Conservation (phyloP, 2,329 filamentous ascomycete genomes). For the Penicillium sp. region DNA sequence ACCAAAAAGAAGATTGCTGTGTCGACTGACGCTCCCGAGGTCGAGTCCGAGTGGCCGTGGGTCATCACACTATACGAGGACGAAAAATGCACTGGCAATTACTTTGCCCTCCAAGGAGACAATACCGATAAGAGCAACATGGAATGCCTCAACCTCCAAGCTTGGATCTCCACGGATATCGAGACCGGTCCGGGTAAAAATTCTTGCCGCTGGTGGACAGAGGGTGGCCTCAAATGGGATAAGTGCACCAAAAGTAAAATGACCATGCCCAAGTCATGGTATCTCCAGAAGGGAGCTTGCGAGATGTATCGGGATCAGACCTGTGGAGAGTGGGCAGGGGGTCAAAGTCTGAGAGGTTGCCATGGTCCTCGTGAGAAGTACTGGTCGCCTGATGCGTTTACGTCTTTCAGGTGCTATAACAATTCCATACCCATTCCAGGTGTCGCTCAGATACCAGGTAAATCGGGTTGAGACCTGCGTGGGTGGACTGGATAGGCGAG, state of each 20-base stretch:
- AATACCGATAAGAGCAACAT: not conserved
- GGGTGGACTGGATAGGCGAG: too few species aligned
- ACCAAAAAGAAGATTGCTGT: not conserved
- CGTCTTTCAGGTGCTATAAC: not conserved
- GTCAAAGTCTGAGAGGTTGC: not conserved
- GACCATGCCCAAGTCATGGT: not conserved
- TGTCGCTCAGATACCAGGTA: too few species aligned
- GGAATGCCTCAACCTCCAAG: not conserved
- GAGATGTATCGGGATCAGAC: not conserved
- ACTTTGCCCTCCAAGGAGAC: constrained; percentile 2
- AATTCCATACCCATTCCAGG: too few species aligned
- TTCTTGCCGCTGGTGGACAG: constrained; percentile 8
- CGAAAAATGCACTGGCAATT: not conserved
- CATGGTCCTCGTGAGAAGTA: not conserved
- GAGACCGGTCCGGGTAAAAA: not conserved
- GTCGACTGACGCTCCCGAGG: too few species aligned
- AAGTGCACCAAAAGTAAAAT: not conserved
- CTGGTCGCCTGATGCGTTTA: not conserved
- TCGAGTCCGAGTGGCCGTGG: not conserved
- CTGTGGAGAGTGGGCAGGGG: not conserved
- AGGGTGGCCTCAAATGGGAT: not conserved
- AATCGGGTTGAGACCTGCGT: too few species aligned
- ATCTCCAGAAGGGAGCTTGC: not conserved
- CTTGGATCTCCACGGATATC: not conserved
- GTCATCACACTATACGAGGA: not conserved